These are phyloP conservation scores for Porogramme epimiltina DNA, from an alignment of 1,284 basidiomycete species.

Conservation along the genomic window DNA sequence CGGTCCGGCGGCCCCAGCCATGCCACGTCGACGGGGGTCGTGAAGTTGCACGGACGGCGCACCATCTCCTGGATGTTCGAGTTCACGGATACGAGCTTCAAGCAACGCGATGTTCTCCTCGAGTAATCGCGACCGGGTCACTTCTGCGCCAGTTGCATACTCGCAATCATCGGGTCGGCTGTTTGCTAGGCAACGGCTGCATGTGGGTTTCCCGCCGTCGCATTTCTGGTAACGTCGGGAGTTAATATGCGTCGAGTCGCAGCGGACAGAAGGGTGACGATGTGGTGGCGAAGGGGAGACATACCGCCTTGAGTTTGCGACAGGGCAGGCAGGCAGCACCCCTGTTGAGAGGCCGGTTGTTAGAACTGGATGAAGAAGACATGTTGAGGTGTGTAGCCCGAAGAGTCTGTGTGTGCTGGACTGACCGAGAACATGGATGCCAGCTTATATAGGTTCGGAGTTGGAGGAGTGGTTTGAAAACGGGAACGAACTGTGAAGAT, in stretches of 20 bases:
- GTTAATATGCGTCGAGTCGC: not conserved
- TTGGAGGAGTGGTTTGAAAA: not conserved
- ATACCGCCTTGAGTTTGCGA: slow-evolving; percentile 22
- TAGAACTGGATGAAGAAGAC: slow-evolving; percentile 5
- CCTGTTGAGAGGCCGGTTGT: slow-evolving; percentile 14
- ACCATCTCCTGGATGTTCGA: slow-evolving; percentile 26
- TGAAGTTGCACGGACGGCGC: slow-evolving; percentile 25
- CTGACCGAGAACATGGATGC: not conserved
- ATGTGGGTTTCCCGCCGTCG: slow-evolving; percentile 31
- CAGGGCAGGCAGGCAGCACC: slow-evolving; percentile 22
- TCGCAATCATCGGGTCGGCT: slow-evolving; percentile 31
- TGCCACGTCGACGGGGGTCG: slow-evolving; percentile 12
- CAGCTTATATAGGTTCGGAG: slow-evolving; percentile 14
- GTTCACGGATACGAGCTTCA: slow-evolving; percentile 30
- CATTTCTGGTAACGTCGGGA: slow-evolving; percentile 23
- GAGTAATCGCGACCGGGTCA: slow-evolving; percentile 29
- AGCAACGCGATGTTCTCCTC: slow-evolving; percentile 34
- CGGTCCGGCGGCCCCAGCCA: not conserved
- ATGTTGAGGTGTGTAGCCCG: slow-evolving; percentile 4
- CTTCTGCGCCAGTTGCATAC: slow-evolving; percentile 30
- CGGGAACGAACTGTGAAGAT: slow-evolving; percentile 2
- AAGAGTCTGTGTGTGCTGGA: slow-evolving; percentile 3
- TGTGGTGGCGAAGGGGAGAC: not conserved
- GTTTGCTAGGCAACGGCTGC: slow-evolving; percentile 29
- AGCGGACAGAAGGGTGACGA: not conserved